Percentiles rank a stretch among this genome's conserved stretches.
Evolutionary conservation across 179 eudicot species (phyloP).

Genomic region (Spergularia azorica): DNA sequence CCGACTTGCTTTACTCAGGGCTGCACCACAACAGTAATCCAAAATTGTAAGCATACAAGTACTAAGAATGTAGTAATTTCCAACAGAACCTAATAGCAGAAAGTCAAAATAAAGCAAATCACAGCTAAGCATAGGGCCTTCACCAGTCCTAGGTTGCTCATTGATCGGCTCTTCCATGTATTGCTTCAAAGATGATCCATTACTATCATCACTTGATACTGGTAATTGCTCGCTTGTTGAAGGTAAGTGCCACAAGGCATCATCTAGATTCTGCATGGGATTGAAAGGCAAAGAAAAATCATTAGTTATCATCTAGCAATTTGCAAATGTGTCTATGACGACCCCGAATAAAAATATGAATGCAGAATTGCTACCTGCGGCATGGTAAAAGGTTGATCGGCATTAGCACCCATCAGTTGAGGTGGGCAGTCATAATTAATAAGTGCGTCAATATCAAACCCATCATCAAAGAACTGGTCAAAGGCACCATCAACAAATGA

Average conservation of each 20-base stretch:
- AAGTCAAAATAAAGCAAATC: neutral
- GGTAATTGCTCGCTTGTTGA: conserved; percentile 33
- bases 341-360: neutral
- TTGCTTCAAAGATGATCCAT: conserved; percentile 59
- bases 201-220: conserved; percentile 26
- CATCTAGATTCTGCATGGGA: conserved; percentile 32
- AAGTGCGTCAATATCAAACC: conserved; percentile 43
- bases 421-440: conserved; percentile 43
- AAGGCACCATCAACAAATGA: conserved; percentile 47
- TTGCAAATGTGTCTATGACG: neutral
- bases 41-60: neutral
- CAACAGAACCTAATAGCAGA: neutral
- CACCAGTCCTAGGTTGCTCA: conserved; percentile 51
- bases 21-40: conserved; percentile 45
- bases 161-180: conserved; percentile 29
- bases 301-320: neutral
- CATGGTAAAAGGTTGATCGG: conserved; percentile 37
- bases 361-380: conserved; percentile 44
- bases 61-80: neutral
- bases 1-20: conserved; percentile 50
- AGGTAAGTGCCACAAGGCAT: conserved; percentile 34
- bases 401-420: conserved; percentile 35
- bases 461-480: conserved; percentile 50
- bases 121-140: neutral
- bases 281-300: neutral